phyloP scores from a whole-genome alignment of 192 early-diverging fungal species.

The Entomortierella chlamydospora region DNA sequence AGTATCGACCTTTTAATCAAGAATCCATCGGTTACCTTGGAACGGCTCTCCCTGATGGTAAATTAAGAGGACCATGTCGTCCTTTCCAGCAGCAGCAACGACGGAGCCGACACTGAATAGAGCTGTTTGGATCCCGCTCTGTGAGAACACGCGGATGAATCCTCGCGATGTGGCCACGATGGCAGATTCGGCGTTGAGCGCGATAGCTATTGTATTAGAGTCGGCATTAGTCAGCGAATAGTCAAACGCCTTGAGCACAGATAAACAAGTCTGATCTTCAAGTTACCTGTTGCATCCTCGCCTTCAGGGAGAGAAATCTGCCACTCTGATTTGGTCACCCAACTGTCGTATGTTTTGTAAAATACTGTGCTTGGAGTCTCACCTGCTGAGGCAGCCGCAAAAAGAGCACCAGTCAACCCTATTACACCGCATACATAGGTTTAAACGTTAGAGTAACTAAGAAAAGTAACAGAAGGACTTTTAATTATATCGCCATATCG shows the following conservation, averaged over 20 bases:
- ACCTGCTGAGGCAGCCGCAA: conserved; percentile 67
- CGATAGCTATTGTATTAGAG: conserved; percentile 70
- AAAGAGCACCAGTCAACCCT: conserved; percentile 74
- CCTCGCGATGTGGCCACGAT: conserved; percentile 80
- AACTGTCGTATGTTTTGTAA: conserved; percentile 79
- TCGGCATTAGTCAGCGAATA: neutral
- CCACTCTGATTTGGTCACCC: conserved; percentile 84
- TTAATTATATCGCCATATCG: neutral
- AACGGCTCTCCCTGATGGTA: conserved; percentile 45
- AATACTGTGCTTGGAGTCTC: conserved; percentile 71
- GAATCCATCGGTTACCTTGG: conserved; percentile 6
- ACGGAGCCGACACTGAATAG: conserved; percentile 73
- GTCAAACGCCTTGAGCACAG: too few species aligned
- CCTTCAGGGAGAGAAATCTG: conserved; percentile 68
- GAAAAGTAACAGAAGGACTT: too few species aligned
- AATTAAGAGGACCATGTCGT: conserved; percentile 57
- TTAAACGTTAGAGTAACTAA: neutral
- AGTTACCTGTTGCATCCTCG: conserved; percentile 73
- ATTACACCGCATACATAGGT: neutral
- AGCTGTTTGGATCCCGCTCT: conserved; percentile 82
- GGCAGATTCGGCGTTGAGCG: conserved; percentile 72
- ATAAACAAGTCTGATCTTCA: neutral
- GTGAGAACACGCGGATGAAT: conserved; percentile 83
- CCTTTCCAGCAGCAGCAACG: conserved; percentile 48
- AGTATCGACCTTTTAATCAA: neutral